Percentiles rank a stretch among this genome's conserved stretches.
These are phyloP conservation scores for Botrytis cinerea DNA, from an alignment of 2,329 filamentous ascomycete species.

Conservation along the genomic window DNA sequence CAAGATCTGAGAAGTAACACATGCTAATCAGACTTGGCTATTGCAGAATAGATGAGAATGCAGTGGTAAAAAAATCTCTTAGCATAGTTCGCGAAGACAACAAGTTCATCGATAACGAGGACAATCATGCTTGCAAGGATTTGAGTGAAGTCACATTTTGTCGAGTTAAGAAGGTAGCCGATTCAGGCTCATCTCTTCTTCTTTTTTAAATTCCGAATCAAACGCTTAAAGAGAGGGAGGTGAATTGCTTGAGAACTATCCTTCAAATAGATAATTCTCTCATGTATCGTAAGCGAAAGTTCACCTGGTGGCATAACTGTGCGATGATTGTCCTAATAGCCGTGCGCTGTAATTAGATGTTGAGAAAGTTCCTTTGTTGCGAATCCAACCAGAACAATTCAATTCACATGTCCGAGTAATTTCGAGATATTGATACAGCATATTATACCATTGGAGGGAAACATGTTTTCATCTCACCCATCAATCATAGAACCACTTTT, in stretches of 20 bases:
- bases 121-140: neutral
- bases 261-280: neutral
- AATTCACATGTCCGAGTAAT: neutral
- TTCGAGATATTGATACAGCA: rapidly evolving
- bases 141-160: neutral
- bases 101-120: neutral
- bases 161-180: neutral
- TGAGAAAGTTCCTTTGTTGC: neutral
- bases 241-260: too few relatives aligned
- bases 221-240: neutral
- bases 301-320: neutral
- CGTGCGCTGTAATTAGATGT: rapidly evolving
- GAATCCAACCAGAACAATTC: neutral
- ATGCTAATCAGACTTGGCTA: neutral
- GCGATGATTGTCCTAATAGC: neutral
- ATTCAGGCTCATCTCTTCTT: neutral
- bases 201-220: neutral
- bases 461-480: neutral
- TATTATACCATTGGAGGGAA: neutral
- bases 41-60: too few relatives aligned
- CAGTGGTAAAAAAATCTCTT: too few relatives aligned
- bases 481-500: neutral
- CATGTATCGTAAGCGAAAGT: neutral
- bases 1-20: neutral
- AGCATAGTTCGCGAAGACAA: neutral